A percentile compares a stretch with the other conserved stretches of the same genome.
Conservation (phyloP, 495 filamentous ascomycete species). For the Aspergillus egyptiacus region DNA sequence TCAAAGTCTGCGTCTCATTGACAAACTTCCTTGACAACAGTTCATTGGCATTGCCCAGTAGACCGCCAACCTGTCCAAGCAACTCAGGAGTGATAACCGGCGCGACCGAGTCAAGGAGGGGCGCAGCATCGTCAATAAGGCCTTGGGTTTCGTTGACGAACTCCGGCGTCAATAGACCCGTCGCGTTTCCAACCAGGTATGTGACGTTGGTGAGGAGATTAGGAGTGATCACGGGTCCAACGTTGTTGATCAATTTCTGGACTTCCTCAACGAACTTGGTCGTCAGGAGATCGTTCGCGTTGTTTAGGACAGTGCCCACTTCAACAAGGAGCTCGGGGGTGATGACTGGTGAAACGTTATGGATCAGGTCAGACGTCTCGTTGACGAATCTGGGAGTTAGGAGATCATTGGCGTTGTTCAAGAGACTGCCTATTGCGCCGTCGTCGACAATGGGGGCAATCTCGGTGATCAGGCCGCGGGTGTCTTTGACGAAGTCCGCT, state of each 20-base stretch:
- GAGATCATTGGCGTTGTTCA: slow-evolving; percentile 32
- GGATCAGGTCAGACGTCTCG: slow-evolving; percentile 34
- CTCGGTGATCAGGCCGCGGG: slow-evolving; percentile 28
- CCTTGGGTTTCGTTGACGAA: slow-evolving; percentile 40
- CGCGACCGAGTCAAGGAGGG: too few species aligned
- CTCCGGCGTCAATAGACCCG: slow-evolving; percentile 32
- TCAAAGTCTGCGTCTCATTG: slow-evolving; percentile 40
- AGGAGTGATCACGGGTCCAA: slow-evolving; percentile 32
- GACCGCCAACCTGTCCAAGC: slow-evolving; percentile 35
- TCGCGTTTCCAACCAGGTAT: slow-evolving; percentile 32
- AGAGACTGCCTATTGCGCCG: slow-evolving; percentile 25
- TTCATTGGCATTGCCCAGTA: slow-evolving; percentile 36
- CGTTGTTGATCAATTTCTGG: slow-evolving; percentile 33
- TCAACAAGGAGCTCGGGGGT: slow-evolving; percentile 23
- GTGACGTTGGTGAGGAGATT: slow-evolving; percentile 22
- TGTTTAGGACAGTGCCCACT: slow-evolving; percentile 28
- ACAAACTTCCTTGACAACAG: slow-evolving; percentile 38
- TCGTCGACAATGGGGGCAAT: slow-evolving; percentile 31
- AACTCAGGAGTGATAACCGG: slow-evolving; percentile 41
- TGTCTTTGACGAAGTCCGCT: slow-evolving; percentile 25
- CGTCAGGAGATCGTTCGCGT: slow-evolving; percentile 38
- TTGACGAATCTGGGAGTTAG: slow-evolving; percentile 40
- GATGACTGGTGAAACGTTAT: slow-evolving; percentile 30
- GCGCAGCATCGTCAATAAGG: slow-evolving; percentile 30
- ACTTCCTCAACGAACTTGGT: slow-evolving; percentile 39